These are phyloP conservation scores for Phlegmacium glaucopus DNA, from an alignment of 768 basidiomycete genomes.

Conservation along the genomic window DNA sequence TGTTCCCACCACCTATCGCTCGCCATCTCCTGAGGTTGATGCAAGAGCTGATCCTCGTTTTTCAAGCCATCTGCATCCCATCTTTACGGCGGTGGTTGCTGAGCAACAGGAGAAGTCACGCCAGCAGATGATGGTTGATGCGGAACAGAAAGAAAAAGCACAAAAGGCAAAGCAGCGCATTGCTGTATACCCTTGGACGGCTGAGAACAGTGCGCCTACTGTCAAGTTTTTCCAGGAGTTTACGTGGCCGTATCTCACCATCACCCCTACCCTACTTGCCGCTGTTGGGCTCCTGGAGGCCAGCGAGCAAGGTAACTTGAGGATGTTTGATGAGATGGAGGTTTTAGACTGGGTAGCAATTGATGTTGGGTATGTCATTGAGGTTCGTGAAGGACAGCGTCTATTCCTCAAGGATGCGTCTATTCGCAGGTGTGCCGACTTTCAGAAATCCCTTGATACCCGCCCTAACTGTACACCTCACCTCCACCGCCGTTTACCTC, in stretches of 20 bases:
- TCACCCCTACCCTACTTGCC: not conserved
- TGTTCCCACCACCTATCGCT: no score
- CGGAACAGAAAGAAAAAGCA: no score
- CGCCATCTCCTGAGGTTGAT: no score
- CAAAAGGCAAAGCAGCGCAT: no score
- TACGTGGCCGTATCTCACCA: not conserved
- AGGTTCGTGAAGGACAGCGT: not conserved
- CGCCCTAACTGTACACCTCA: not conserved
- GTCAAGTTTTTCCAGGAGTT: not conserved
- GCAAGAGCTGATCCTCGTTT: no score
- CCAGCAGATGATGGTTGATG: no score
- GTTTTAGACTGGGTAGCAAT: not conserved
- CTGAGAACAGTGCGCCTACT: not conserved
- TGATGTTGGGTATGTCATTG: not conserved
- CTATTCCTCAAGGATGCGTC: not conserved
- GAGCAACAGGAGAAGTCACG: no score
- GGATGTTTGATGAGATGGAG: not conserved
- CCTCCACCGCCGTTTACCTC: not conserved
- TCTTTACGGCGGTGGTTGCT: no score
- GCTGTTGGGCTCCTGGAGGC: not conserved
- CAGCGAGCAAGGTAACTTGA: not conserved
- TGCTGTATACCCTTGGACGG: not conserved
- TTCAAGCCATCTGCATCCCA: no score
- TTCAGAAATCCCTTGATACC: not conserved
- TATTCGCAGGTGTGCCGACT: not conserved